Evolutionary conservation across 2,329 filamentous ascomycete genomes (phyloP).

Genomic region (Ophiostoma piceae): DNA sequence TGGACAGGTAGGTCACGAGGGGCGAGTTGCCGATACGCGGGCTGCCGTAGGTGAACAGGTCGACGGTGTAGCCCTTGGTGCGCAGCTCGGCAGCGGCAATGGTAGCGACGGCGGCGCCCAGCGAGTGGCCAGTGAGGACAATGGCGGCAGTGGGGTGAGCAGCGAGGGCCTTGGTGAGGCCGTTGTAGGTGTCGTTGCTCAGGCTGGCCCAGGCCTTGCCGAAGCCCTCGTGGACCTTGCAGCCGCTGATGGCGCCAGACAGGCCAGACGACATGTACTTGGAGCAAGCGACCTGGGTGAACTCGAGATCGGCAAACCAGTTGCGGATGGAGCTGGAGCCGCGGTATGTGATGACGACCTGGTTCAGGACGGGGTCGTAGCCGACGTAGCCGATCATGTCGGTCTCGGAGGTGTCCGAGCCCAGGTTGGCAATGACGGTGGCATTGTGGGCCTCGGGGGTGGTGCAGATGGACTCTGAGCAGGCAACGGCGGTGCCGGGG

Average conservation of each 20-base stretch:
- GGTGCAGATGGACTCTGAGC: slow-evolving; percentile 41
- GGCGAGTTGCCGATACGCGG: slow-evolving; percentile 58
- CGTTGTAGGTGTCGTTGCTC: slow-evolving; percentile 37
- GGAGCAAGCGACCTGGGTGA: slow-evolving; percentile 36
- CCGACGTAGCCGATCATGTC: slow-evolving; percentile 47
- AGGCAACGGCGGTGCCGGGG: slow-evolving; percentile 40
- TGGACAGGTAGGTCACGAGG: slow-evolving; percentile 50
- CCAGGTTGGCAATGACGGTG: slow-evolving; percentile 42
- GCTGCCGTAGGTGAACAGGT: slow-evolving; percentile 62
- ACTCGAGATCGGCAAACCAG: slow-evolving; percentile 53
- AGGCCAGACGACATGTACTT: slow-evolving; percentile 25
- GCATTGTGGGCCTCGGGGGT: slow-evolving; percentile 41
- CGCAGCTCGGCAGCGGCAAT: slow-evolving; percentile 55
- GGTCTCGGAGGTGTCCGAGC: slow-evolving; percentile 23
- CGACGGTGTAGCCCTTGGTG: slow-evolving; percentile 41
- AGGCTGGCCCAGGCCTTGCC: slow-evolving; percentile 54
- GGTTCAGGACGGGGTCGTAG: slow-evolving; percentile 43
- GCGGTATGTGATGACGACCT: slow-evolving; percentile 57
- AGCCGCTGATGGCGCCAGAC: slow-evolving; percentile 34
- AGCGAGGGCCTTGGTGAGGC: slow-evolving; percentile 41
- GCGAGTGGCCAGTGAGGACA: slow-evolving; percentile 61
- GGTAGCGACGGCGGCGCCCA: slow-evolving; percentile 60
- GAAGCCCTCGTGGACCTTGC: slow-evolving; percentile 55
- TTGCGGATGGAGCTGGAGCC: slow-evolving; percentile 56
- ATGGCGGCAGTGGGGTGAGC: slow-evolving; percentile 35